These are phyloP conservation scores for Arxiozyma heterogenica DNA, from an alignment of 1,139 yeast species.

Conservation along the genomic window DNA sequence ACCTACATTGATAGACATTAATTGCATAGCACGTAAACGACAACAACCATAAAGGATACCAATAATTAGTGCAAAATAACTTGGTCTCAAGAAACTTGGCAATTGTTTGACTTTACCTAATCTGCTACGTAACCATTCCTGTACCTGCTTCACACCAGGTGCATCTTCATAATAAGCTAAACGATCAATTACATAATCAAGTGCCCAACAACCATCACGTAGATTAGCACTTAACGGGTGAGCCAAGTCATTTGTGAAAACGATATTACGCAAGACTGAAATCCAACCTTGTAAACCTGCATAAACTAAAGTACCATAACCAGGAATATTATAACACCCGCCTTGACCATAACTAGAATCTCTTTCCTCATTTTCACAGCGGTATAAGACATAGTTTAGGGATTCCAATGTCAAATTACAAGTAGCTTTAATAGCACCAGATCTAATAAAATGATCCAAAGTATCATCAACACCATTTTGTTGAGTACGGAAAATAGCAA, in stretches of 20 bases:
- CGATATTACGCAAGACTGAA: conserved; percentile 52
- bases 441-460: conserved; percentile 54
- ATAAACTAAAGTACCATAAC: conserved; percentile 62
- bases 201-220: conserved; percentile 81
- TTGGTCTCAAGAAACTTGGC: conserved; percentile 77
- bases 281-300: conserved; percentile 96
- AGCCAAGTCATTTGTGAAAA: conserved; percentile 65
- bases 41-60: conserved; percentile 80
- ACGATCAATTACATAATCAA: conserved; percentile 63
- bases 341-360: conserved; percentile 64
- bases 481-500: conserved; percentile 70
- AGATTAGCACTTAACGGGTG: conserved; percentile 77
- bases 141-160: conserved; percentile 45
- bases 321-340: conserved; percentile 70
- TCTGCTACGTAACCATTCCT: conserved; percentile 61
- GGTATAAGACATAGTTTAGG: conserved; percentile 64
- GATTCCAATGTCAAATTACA: conserved; percentile 52
- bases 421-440: conserved; percentile 72
- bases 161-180: conserved; percentile 44
- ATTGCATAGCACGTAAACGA: conserved; percentile 53
- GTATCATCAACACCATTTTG: conserved; percentile 48
- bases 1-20: conserved; percentile 48
- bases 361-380: conserved; percentile 80
- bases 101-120: conserved; percentile 54
- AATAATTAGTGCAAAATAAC: conserved; percentile 71